phyloP scores from a whole-genome alignment of 352 stramenopile species.

The Phytopythium oedochilum region DNA sequence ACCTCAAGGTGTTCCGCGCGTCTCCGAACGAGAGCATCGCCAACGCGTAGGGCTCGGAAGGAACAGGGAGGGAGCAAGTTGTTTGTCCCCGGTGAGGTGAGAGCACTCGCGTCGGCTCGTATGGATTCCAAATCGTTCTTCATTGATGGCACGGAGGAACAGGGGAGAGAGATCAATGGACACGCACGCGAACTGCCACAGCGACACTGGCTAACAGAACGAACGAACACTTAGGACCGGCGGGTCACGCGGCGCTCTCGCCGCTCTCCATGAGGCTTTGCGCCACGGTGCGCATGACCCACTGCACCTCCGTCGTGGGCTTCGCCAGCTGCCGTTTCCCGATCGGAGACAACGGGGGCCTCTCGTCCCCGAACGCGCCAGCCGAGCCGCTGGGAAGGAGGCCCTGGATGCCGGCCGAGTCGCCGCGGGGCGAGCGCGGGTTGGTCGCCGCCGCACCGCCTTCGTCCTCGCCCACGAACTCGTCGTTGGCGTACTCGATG shows the following conservation, averaged over 20 bases:
- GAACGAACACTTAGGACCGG: not conserved
- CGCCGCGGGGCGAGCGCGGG: not conserved
- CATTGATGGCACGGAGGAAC: not conserved
- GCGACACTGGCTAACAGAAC: not conserved
- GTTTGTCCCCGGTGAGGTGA: no score
- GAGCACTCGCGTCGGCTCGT: no score
- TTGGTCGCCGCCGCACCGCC: not conserved
- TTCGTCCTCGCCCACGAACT: conserved; percentile 43
- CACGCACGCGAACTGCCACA: not conserved
- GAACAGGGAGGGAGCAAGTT: no score
- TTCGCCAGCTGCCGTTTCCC: conserved; percentile 8
- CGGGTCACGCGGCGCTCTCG: conserved; percentile 19
- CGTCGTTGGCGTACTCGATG: conserved; percentile 73
- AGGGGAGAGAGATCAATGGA: not conserved
- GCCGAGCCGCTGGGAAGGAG: not conserved
- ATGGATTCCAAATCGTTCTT: no score
- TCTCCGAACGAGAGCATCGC: conserved; percentile 42
- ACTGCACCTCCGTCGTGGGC: conserved; percentile 53
- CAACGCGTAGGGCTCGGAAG: not conserved
- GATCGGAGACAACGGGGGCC: conserved; percentile 4
- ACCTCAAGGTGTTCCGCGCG: conserved; percentile 40
- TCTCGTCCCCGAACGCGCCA: not conserved
- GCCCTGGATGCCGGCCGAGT: not conserved
- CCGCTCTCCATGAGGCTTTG: conserved; percentile 61
- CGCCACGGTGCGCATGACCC: conserved; percentile 70